phyloP scores from a whole-genome alignment of 2,329 filamentous ascomycete genomes.

The Dryadomyces quercus-mongolicae region DNA sequence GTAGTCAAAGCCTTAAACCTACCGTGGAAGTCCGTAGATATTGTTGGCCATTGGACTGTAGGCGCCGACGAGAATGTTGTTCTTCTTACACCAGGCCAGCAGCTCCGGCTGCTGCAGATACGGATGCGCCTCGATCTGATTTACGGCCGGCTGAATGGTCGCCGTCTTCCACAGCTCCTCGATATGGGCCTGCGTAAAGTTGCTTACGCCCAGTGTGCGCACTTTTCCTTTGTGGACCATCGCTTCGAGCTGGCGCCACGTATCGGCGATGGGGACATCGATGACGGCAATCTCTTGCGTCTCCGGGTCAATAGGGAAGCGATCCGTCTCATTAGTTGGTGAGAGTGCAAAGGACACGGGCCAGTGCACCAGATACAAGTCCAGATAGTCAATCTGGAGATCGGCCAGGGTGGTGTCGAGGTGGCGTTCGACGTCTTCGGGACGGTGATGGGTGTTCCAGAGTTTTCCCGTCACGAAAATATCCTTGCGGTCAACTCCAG shows the following conservation, averaged over 20 bases:
- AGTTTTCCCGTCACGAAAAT: conserved; percentile 50
- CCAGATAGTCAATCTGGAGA: conserved; percentile 52
- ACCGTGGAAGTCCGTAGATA: conserved; percentile 5
- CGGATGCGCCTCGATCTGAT: conserved; percentile 55
- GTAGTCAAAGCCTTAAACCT: neutral
- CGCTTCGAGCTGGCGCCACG: conserved; percentile 46
- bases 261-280: conserved; percentile 16
- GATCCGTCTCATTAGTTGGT: conserved; percentile 9
- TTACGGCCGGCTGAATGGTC: conserved; percentile 37
- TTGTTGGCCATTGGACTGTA: conserved; percentile 48
- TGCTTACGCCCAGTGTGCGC: conserved; percentile 46
- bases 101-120: conserved; percentile 50
- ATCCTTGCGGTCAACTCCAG: conserved; percentile 47
- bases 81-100: conserved; percentile 27
- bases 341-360: conserved; percentile 25
- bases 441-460: conserved; percentile 48
- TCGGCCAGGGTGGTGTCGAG: conserved; percentile 40
- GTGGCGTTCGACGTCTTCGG: conserved; percentile 47
- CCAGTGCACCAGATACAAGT: conserved; percentile 53
- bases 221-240: conserved; percentile 37
- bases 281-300: conserved; percentile 22
- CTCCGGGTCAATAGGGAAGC: conserved; percentile 4
- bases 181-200: conserved; percentile 45
- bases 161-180: conserved; percentile 39
- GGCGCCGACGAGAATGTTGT: conserved; percentile 47